Percentiles rank a stretch among this genome's conserved stretches.
Evolutionary conservation across 139 green algal species (phyloP).

Genomic region (Chlamydomonas sp.): DNA sequence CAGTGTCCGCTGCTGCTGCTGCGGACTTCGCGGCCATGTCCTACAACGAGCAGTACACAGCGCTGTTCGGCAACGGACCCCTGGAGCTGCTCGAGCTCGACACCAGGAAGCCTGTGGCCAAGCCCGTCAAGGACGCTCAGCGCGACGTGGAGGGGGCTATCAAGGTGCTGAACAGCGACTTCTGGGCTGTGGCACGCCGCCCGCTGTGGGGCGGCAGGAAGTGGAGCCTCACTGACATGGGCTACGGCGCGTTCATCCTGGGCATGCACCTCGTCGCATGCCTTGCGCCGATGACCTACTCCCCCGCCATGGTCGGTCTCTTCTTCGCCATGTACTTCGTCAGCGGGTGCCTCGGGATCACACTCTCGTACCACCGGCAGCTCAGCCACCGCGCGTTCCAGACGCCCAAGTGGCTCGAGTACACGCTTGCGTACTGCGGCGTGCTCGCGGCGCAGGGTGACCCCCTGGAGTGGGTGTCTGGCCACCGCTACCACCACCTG

Average conservation of each 20-base stretch:
- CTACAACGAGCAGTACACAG: constrained; percentile 59
- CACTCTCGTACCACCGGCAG: constrained; percentile 85
- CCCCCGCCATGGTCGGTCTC: constrained; percentile 65
- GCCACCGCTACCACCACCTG: constrained; percentile 91
- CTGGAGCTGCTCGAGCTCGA: no score
- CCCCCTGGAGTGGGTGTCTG: constrained; percentile 84
- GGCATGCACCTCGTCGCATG: constrained; percentile 67
- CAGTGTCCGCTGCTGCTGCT: no score
- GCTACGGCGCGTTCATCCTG: constrained; percentile 68
- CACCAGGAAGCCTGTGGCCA: constrained; percentile 51
- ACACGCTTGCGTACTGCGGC: constrained; percentile 94
- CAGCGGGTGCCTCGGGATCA: constrained; percentile 95
- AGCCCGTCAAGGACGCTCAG: constrained; percentile 66
- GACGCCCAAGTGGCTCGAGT: constrained; percentile 98
- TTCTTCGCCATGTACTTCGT: constrained; percentile 88
- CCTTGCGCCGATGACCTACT: constrained; percentile 74
- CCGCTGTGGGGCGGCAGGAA: constrained; percentile 47
- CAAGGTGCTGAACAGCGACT: constrained; percentile 56
- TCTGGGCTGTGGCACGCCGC: constrained; percentile 45
- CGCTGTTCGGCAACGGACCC: constrained; percentile 53
- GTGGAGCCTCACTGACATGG: constrained; percentile 66
- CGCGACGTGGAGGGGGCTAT: constrained; percentile 35
- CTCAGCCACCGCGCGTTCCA: constrained; percentile 85
- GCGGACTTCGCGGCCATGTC: constrained; percentile 6
- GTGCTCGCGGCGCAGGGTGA: constrained; percentile 85